phyloP scores from a whole-genome alignment of 495 filamentous ascomycete species.

The Penicillium samsonianum region DNA sequence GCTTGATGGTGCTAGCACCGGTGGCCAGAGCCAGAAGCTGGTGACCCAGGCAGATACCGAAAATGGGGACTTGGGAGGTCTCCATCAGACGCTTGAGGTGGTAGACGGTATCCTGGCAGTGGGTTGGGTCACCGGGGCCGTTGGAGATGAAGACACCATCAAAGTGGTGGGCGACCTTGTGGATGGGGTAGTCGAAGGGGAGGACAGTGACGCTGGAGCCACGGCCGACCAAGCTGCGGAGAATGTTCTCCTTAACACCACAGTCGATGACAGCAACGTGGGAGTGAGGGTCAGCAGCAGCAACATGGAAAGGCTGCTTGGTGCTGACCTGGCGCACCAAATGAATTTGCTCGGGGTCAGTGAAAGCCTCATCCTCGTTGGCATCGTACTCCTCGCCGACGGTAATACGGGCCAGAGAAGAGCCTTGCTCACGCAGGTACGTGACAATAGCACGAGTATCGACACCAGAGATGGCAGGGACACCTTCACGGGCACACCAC shows the following conservation, averaged over 20 bases:
- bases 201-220: conserved; percentile 89
- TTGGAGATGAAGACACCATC: conserved; percentile 98
- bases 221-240: conserved; percentile 85
- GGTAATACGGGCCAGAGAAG: conserved; percentile 90
- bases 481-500: conserved; percentile 95
- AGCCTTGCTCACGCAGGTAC: conserved; percentile 91
- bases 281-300: conserved; percentile 71
- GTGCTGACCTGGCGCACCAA: conserved; percentile 93
- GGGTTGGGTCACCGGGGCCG: conserved; percentile 95
- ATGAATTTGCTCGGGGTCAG: conserved; percentile 95
- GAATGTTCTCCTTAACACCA: conserved; percentile 99
- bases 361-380: conserved; percentile 94
- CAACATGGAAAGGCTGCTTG: conserved; percentile 95
- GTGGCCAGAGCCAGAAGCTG: conserved; percentile 76
- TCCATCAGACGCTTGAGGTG: conserved; percentile 88
- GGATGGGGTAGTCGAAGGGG: conserved; percentile 94
- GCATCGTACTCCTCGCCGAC: conserved; percentile 98
- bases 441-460: conserved; percentile 97
- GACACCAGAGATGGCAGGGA: conserved; percentile 94
- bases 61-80: conserved; percentile 83
- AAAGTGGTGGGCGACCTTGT: conserved; percentile 96
- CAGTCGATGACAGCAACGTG: conserved; percentile 97
- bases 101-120: conserved; percentile 91
- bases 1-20: conserved; percentile 85
- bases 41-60: conserved; percentile 96